Evolutionary conservation across 495 filamentous ascomycete species (phyloP), one percentile per base, ranked within the genome.

Genomic region (Aspergillus cristatus): DNA sequence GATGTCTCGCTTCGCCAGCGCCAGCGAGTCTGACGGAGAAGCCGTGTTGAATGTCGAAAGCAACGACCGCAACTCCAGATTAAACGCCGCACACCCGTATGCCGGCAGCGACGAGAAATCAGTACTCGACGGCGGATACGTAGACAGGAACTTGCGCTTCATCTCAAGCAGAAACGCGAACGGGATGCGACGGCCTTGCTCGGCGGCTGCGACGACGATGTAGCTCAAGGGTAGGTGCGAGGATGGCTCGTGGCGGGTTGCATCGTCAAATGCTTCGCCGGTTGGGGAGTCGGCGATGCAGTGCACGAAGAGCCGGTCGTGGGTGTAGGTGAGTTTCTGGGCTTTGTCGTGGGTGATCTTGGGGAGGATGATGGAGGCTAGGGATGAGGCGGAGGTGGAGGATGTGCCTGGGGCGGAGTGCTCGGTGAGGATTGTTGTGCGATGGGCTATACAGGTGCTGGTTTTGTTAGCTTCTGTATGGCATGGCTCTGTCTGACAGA

Each of bases 131-230:
- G 82, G 77, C 6, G 72, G 59, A 66, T 84, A 91, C n/a, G 76
- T 63, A 6, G 71, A 60, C 1, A 94, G 68, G 65, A 98, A 98
- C 33, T 82, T 81, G 53, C 82, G 82, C 57, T 91, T 89, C 56
- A 93, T 84, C 57, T 90, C 87, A 35, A 94, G 75, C 6, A 98
- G 78, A 66, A 81, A 98, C 39, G 86, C 90, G 57, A 97, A 98
- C 8, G 85, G 80, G 43, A 96, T 81, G 51, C 89, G 86, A 1
- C 88, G 82, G 41, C 84, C 84, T 34, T 94, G 74, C 41, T 78
- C 71, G 35, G 75, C 68, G 14, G 82, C 78, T 24, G 84, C 84
- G 43, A 97, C 76, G 11, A 91, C 83, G 17, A 96, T 70, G 65
- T 82, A 96, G 39, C 85, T 90, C 30, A 95, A 74, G 1, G 86